Percentiles rank a stretch among this genome's conserved stretches.
Conservation (phyloP, 2,329 filamentous ascomycete genomes). For the Fusarium udum region DNA sequence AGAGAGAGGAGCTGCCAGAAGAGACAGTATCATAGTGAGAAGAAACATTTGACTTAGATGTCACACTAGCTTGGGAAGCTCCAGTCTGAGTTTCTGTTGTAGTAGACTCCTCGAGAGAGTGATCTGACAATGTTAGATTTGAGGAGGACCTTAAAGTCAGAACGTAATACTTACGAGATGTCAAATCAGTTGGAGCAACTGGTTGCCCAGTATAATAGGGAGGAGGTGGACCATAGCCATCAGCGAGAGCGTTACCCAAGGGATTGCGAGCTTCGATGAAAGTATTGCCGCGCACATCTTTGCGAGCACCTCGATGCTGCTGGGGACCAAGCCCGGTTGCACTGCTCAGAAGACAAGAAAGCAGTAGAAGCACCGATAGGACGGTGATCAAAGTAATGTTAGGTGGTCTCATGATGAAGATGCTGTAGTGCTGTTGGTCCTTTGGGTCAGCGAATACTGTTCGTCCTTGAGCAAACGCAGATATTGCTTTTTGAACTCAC, state of each 20-base stretch:
- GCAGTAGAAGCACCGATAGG: slow-evolving; percentile 44
- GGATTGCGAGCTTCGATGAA: slow-evolving; percentile 16
- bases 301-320: neutral
- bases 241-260: slow-evolving; percentile 11
- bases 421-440: neutral
- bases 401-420: slow-evolving; percentile 51
- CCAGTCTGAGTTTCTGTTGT: neutral
- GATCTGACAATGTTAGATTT: slow-evolving; percentile 27
- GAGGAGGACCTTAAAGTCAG: too few species aligned
- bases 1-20: neutral
- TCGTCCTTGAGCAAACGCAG: neutral
- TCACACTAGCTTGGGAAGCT: neutral
- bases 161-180: slow-evolving; percentile 21
- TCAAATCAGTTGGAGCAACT: neutral
- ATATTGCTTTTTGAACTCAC: neutral
- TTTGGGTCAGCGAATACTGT: slow-evolving; percentile 1
- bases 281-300: slow-evolving; percentile 10
- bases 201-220: slow-evolving; percentile 35
- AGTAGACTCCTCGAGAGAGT: neutral
- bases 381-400: slow-evolving; percentile 45
- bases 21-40: neutral
- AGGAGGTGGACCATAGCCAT: slow-evolving; percentile 36
- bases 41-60: neutral
- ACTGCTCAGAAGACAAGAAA: slow-evolving; percentile 29
- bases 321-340: slow-evolving; percentile 7